Conservation (phyloP, 202 grass and related monocot genomes). For the Carex sylvatica region DNA sequence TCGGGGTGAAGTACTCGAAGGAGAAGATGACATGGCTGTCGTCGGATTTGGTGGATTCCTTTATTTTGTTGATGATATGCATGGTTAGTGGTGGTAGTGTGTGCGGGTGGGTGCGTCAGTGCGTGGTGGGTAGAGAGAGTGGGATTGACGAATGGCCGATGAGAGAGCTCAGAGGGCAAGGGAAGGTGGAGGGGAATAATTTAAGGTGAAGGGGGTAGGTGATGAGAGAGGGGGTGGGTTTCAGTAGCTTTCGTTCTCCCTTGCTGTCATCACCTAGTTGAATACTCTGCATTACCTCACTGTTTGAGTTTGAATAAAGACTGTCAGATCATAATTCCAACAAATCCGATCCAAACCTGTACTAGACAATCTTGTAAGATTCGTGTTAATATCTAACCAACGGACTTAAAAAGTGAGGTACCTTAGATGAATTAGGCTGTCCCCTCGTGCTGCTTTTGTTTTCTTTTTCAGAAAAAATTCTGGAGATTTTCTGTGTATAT, state of each 20-base stretch:
- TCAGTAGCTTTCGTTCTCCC: background rate
- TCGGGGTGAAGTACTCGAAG: slow-evolving; percentile 37
- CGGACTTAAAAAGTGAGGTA: too few species aligned
- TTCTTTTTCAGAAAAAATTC: background rate
- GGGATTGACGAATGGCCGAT: background rate
- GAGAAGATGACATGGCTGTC: slow-evolving; percentile 30
- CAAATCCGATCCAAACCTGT: too few species aligned
- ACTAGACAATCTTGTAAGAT: too few species aligned
- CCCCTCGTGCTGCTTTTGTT: background rate
- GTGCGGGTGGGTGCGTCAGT: too few species aligned
- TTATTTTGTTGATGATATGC: slow-evolving; percentile 33
- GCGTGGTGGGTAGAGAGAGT: background rate
- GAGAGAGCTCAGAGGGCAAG: background rate
- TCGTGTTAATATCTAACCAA: too few species aligned
- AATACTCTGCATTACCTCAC: too few species aligned
- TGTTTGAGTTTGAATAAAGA: too few species aligned
- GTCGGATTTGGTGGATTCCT: background rate
- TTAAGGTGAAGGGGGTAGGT: slow-evolving; percentile 14
- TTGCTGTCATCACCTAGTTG: too few species aligned
- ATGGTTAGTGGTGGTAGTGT: background rate
- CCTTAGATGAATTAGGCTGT: background rate
- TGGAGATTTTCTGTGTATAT: background rate
- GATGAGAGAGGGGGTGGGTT: slow-evolving; percentile 12
- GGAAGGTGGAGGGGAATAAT: slow-evolving; percentile 8
- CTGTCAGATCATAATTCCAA: too few species aligned